Percentiles rank a stretch among this genome's conserved stretches.
These are phyloP conservation scores for Neostapfia colusana DNA, from an alignment of 176 grass and related monocot species.

Conservation along the genomic window DNA sequence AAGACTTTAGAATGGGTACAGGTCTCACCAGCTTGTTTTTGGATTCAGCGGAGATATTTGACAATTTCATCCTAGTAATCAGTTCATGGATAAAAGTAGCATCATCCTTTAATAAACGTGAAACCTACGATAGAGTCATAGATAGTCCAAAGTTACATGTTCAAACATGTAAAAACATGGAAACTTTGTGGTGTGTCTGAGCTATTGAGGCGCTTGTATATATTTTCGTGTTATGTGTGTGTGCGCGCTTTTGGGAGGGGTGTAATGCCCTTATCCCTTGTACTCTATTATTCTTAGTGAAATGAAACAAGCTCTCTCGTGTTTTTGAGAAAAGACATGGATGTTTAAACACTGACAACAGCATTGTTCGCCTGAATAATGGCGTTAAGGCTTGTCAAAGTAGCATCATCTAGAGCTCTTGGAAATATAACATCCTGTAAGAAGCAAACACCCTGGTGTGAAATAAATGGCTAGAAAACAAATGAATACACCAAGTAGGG, in stretches of 20 bases:
- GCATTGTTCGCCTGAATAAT: conserved; percentile 67
- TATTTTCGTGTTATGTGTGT: too few relatives aligned
- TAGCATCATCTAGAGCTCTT: conserved; percentile 66
- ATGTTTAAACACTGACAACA: conserved; percentile 56
- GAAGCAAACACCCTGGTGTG: conserved; percentile 32
- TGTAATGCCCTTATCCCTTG: too few relatives aligned
- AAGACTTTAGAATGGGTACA: conserved; percentile 3
- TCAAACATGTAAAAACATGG: conserved; percentile 33
- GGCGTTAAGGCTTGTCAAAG: conserved; percentile 54
- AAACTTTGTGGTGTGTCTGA: not conserved
- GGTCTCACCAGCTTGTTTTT: conserved; percentile 70
- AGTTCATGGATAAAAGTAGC: conserved; percentile 77
- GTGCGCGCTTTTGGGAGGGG: too few relatives aligned
- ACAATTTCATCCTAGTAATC: conserved; percentile 70
- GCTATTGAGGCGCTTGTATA: too few relatives aligned
- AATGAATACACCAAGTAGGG: conserved; percentile 12
- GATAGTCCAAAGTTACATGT: conserved; percentile 10
- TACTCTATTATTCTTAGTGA: too few relatives aligned
- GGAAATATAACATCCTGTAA: conserved; percentile 81
- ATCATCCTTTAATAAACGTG: conserved; percentile 78
- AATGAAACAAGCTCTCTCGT: too few relatives aligned
- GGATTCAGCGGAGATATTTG: conserved; percentile 55
- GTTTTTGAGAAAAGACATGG: not conserved
- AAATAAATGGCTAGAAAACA: conserved; percentile 34
- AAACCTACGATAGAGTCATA: conserved; percentile 55